Base-by-base conservation (phyloP, 2,329 filamentous ascomycete species). In the Aureobasidium zeae region DNA sequence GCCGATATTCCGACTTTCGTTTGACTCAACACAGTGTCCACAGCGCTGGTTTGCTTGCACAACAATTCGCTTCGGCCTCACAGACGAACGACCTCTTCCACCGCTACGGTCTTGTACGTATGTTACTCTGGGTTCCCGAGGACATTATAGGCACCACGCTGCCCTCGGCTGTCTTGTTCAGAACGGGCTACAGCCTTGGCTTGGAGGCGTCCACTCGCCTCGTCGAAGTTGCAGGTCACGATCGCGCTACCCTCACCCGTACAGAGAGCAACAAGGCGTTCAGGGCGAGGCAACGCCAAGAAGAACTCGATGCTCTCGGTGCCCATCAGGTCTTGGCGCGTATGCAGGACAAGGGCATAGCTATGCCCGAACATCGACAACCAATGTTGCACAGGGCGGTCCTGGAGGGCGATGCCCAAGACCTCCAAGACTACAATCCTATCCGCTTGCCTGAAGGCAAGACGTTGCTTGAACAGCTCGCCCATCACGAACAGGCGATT, bases 81-180 rank as follows among this genome's bases (percentile, higher is more conserved):
- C 71, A 70, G 38, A 71, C 33, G 1, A 60, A 60, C 21, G 31
- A 48, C 39, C 48, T 50, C 29, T 63, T 93, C 52, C 82, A 94
- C 53, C 68, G 70, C 20, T 88, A 86, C 57, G 89, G 89, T 3
- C 73, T 80, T 13, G 79, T 94, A 3, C 78, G 87, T 36, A 81
- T 89, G 68, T 70, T 96, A 1, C 58, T 88, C 28, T 88, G 87
- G 79, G 55, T 79, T 3, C 71, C 74, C 1, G 68, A 79, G 31
- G 66, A 73, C 0, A 81, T 86, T 45, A 77, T 77, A 50, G 54
- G 62, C 5, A 49, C 60, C 1, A 52, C 85, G 1, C 47, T 94
- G 6, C 82, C 88, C 0, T 74, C 73, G 41, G 64, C 66, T 2
- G 56, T 83, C 2, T 60, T 67, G 24, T 60, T 66, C 1, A 73